Conservation (phyloP, 208 protist genomes). For the Wallacemonas collosoma region DNA sequence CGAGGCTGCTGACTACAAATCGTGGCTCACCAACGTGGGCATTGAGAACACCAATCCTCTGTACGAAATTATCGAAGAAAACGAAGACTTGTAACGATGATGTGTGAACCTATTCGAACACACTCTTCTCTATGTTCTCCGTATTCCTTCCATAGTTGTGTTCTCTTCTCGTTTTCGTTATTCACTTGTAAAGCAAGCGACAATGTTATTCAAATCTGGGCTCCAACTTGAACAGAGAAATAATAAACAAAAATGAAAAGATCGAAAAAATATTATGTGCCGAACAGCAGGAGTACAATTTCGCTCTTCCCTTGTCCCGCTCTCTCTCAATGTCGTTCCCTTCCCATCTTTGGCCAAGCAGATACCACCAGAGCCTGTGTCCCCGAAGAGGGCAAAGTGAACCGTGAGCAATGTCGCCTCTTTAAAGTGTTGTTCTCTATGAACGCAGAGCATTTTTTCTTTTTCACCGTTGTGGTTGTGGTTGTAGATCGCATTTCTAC, state of each 20-base stretch:
- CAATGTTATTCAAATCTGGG: not conserved
- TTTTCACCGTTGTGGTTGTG: not conserved
- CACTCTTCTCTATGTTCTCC: no score
- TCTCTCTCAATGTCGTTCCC: no score
- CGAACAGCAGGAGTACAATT: no score
- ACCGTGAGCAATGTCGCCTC: no score
- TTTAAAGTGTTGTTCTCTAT: no score
- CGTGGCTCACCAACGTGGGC: slow-evolving; percentile 87
- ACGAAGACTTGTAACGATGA: slow-evolving; percentile 58
- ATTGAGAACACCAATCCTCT: slow-evolving; percentile 93
- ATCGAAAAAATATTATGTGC: not conserved
- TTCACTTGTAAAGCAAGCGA: not conserved
- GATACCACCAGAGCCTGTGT: no score
- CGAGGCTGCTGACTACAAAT: slow-evolving; percentile 48
- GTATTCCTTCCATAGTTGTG: no score
- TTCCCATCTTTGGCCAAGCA: no score
- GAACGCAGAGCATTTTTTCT: no score
- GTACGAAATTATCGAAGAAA: slow-evolving; percentile 79
- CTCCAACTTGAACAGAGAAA: not conserved
- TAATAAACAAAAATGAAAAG: not conserved
- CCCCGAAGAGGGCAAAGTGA: no score
- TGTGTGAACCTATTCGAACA: not conserved
- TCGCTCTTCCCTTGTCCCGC: no score
- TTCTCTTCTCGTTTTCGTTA: not conserved
- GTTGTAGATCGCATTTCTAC: no score